Conservation (phyloP, 2,329 filamentous ascomycete genomes). For the Colletotrichum spaethianum region DNA sequence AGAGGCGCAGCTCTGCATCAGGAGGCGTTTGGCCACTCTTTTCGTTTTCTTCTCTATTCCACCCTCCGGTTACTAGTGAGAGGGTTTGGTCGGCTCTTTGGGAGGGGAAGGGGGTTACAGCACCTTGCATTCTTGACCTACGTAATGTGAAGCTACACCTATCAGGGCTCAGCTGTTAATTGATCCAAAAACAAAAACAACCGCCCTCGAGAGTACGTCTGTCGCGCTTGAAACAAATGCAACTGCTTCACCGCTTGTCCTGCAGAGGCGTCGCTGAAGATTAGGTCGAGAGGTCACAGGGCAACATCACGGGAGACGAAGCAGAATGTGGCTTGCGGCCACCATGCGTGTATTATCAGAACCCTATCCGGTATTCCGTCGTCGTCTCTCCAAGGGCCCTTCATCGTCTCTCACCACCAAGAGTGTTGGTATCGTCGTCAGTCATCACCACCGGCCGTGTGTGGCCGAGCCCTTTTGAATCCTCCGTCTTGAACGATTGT, state of each 20-base stretch:
- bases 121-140: conserved; percentile 18
- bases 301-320: neutral
- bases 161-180: neutral
- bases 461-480: neutral
- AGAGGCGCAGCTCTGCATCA: conserved; percentile 18
- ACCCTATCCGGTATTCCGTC: neutral
- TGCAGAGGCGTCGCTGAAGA: neutral
- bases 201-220: neutral
- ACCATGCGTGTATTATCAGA: conserved; percentile 6
- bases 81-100: neutral
- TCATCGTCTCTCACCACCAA: neutral
- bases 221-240: neutral
- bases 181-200: neutral
- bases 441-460: neutral
- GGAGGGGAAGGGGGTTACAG: conserved; percentile 3
- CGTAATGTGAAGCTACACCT: conserved; percentile 2
- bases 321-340: neutral
- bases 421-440: conserved; percentile 3
- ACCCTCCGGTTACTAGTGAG: neutral
- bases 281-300: neutral
- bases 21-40: conserved; percentile 26
- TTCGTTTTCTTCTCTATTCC: neutral
- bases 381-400: too few species aligned
- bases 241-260: too few species aligned
- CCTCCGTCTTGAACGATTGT: conserved; percentile 7